phyloP scores from a whole-genome alignment of 805 yeast genomes.

The Cyberlindnera suaveolens region DNA sequence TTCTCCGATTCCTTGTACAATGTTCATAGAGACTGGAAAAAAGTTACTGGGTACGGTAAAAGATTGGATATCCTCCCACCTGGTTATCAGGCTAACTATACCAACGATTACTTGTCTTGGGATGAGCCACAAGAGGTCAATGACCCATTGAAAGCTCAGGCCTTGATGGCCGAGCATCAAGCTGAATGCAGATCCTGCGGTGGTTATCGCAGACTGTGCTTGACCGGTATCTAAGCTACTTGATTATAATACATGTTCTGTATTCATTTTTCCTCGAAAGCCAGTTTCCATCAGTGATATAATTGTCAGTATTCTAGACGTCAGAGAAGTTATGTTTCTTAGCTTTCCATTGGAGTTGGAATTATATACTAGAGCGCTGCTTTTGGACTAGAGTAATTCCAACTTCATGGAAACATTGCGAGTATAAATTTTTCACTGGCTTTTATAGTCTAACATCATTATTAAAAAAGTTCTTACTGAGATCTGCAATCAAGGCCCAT shows the following conservation, averaged over 20 bases:
- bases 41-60: not conserved
- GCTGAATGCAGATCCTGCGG: not conserved
- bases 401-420: too few species aligned
- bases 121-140: not conserved
- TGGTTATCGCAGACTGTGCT: not conserved
- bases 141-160: not conserved
- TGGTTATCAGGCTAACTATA: not conserved
- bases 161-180: not conserved
- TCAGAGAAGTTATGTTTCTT: too few species aligned
- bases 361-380: too few species aligned
- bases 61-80: constrained; percentile 1
- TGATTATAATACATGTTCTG: not conserved
- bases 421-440: too few species aligned
- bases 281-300: too few species aligned
- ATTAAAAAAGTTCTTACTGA: too few species aligned
- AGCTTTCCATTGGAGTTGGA: too few species aligned
- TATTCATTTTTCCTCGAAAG: too few species aligned
- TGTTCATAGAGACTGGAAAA: not conserved
- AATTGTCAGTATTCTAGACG: too few species aligned
- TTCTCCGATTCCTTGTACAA: not conserved
- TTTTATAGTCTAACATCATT: too few species aligned
- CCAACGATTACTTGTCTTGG: not conserved
- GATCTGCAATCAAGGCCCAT: too few species aligned
- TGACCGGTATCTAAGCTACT: not conserved
- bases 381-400: too few species aligned